A percentile compares a stretch with the other conserved stretches of the same genome.
Conservation (phyloP, 768 basidiomycete genomes). For the Pulveroboletus sp. region DNA sequence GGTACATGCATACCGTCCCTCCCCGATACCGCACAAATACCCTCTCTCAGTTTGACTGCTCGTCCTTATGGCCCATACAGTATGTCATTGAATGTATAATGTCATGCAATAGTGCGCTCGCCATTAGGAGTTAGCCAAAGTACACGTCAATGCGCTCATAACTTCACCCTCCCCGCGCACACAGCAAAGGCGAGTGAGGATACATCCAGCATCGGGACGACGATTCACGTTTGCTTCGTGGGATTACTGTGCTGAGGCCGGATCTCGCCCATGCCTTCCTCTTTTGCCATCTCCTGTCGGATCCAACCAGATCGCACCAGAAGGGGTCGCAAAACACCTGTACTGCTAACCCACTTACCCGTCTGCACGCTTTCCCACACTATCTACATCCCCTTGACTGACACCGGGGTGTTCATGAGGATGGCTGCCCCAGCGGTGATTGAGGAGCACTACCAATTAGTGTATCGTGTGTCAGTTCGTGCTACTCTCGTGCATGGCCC, state of each 20-base stretch:
- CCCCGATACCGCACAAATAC: no score
- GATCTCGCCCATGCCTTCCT: neutral
- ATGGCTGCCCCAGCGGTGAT: neutral
- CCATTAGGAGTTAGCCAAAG: neutral
- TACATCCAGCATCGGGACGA: neutral
- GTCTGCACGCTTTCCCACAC: neutral
- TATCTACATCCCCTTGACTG: neutral
- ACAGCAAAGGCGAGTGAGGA: neutral
- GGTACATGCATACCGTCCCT: no score
- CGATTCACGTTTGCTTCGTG: conserved; percentile 13
- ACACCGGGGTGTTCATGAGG: neutral
- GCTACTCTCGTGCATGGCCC: neutral
- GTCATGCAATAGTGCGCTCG: no score
- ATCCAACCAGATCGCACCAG: no score
- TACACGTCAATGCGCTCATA: no score
- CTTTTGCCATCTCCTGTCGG: neutral
- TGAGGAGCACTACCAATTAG: neutral
- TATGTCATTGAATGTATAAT: no score
- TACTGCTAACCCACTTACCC: neutral
- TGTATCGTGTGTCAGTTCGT: neutral
- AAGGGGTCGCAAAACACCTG: neutral
- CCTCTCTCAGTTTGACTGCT: no score
- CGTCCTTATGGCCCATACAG: no score
- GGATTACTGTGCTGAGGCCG: neutral
- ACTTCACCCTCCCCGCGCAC: neutral